A percentile compares a stretch with the other conserved stretches of the same genome.
Evolutionary conservation across 2,329 filamentous ascomycete species (phyloP).

Genomic region (Orbilia quercus): DNA sequence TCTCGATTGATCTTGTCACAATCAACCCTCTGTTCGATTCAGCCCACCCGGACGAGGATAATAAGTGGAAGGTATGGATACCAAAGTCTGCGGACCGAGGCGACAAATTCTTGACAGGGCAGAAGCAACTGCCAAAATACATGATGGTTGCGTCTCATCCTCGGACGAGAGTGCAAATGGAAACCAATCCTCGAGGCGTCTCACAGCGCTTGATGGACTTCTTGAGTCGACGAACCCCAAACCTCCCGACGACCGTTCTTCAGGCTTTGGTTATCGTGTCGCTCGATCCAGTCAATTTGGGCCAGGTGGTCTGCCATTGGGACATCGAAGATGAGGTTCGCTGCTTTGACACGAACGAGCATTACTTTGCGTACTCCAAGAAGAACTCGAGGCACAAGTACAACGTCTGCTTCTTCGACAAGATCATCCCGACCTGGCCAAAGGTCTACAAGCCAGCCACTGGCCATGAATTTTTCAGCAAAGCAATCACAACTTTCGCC

Average conservation of each 20-base stretch:
- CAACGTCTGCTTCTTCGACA: slow-evolving; percentile 41
- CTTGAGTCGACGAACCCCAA: slow-evolving; percentile 18
- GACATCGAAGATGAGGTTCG: slow-evolving; percentile 49
- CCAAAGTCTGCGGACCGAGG: slow-evolving; percentile 42
- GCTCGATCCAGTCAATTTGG: slow-evolving; percentile 39
- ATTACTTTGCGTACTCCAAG: slow-evolving; percentile 52
- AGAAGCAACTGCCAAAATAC: slow-evolving; percentile 34
- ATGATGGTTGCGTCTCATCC: slow-evolving; percentile 54
- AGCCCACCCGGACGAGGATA: slow-evolving; percentile 35
- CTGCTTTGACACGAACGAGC: slow-evolving; percentile 39
- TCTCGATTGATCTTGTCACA: slow-evolving; percentile 23
- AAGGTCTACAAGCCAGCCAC: slow-evolving; percentile 25
- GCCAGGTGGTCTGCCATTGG: slow-evolving; percentile 52
- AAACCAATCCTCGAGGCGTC: slow-evolving; percentile 45
- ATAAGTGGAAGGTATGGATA: slow-evolving; percentile 54
- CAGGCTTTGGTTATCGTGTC: slow-evolving; percentile 42
- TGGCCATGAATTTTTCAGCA: slow-evolving; percentile 24
- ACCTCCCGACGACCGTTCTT: slow-evolving; percentile 27
- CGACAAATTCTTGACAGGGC: slow-evolving; percentile 46
- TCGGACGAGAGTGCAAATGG: slow-evolving; percentile 28
- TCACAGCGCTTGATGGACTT: slow-evolving; percentile 40
- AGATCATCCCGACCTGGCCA: slow-evolving; percentile 45
- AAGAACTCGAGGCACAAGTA: slow-evolving; percentile 47
- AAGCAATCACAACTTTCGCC: slow-evolving; percentile 30
- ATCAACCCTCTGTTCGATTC: slow-evolving; percentile 46